Evolutionary conservation across 805 yeast genomes (phyloP), one percentile per base, ranked within the genome.

Genomic region (Priceomyces castillae): DNA sequence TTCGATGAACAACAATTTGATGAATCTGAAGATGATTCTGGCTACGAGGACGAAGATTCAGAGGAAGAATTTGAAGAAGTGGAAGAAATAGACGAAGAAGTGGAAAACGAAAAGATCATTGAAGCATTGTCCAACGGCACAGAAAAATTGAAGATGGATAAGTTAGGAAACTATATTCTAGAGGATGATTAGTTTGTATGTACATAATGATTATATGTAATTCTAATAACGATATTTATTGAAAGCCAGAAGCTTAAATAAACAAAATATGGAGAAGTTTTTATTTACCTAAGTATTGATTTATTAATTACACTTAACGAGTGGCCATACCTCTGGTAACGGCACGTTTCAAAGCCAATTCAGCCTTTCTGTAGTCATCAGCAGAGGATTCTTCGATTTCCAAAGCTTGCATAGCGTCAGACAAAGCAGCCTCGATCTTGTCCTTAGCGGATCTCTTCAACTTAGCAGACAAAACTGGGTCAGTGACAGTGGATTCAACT

Each of bases 291-390:
- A 38, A 40, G 44, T 42, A 37, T 37, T 46, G 37, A 47, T 41
- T 40, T 37, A 42, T 47, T 44, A 44, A 39, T 42, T 46, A 42
- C 30, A 50, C 76, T 83, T 85, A 86, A 82, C 97, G 97, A 74
- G 97, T 81, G 64, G 97, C 86, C 90, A 90, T 87, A 74, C 97
- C 97, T 82, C 90, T 92, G 82, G 97, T 92, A 73, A 92, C 97
- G 69, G 92, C 97, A 78, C 99, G 88, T 90, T 94, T 94, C 74
- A 94, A 87, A 74, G 90, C 84, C 73, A 94, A 89, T 83, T 94
- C 98, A 69, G 99, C 98, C 86, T 89, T 94, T 86, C 98, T 88
- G 81, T 78, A 83, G 76, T 90, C 97, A 69, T 94, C 99, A 71
- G 97, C 92, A 63, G 95, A 67, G 51, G 97, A 81, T 61, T 94